phyloP scores from a whole-genome alignment of 345 rosid genomes.

The Euphorbia peplus region DNA sequence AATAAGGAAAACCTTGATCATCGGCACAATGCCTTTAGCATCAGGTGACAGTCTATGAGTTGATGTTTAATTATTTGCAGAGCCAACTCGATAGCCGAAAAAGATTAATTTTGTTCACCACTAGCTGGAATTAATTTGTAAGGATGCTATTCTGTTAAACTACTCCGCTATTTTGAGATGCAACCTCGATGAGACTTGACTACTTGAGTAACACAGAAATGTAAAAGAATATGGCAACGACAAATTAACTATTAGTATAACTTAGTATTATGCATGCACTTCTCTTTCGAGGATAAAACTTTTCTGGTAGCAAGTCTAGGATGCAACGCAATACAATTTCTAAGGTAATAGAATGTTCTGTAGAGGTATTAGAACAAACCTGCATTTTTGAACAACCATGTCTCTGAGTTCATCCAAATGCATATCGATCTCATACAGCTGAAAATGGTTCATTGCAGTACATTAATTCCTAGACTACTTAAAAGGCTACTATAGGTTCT shows the following conservation, averaged over 20 bases:
- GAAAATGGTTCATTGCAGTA: conserved; percentile 24
- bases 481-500: background rate
- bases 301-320: background rate
- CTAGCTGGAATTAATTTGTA: background rate
- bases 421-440: conserved; percentile 66
- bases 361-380: conserved; percentile 35
- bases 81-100: background rate
- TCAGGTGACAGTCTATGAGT: too few species aligned
- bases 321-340: conserved; percentile 4
- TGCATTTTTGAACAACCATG: conserved; percentile 72
- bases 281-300: background rate
- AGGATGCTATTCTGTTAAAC: background rate
- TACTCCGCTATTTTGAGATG: background rate
- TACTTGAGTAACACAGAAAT: background rate
- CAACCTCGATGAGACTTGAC: background rate
- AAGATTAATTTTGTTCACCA: background rate
- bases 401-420: conserved; percentile 77
- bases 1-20: background rate
- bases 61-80: background rate
- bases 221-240: background rate
- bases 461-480: background rate
- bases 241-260: background rate
- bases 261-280: background rate
- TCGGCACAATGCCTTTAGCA: background rate
- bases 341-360: background rate